Evolutionary conservation across 129 eudicot genomes (phyloP).

Genomic region (Solidago caesia): DNA sequence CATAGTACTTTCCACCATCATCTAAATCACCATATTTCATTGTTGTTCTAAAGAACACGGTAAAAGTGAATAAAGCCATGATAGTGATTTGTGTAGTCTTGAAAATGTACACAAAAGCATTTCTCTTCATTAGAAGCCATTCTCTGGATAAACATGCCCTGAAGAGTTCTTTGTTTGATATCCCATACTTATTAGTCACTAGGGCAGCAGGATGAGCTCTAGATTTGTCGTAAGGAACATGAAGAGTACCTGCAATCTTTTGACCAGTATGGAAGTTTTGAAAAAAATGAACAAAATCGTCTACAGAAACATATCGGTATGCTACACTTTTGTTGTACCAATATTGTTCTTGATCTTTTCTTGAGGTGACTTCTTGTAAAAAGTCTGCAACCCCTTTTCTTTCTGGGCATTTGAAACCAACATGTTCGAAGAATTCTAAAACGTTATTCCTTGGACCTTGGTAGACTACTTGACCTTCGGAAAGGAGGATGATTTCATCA

Average conservation of each 20-base stretch:
- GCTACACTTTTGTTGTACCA: conserved; percentile 65
- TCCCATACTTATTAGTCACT: conserved; percentile 74
- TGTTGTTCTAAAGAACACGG: conserved; percentile 72
- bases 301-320: conserved; percentile 58
- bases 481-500: conserved; percentile 72
- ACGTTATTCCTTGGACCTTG: conserved; percentile 78
- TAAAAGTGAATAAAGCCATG: conserved; percentile 70
- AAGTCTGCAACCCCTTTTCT: conserved; percentile 90
- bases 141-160: conserved; percentile 76
- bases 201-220: conserved; percentile 74
- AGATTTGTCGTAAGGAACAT: conserved; percentile 63
- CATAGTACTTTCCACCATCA: conserved; percentile 72
- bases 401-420: conserved; percentile 79
- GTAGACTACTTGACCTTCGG: conserved; percentile 77
- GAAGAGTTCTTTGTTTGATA: conserved; percentile 66
- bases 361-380: conserved; percentile 77
- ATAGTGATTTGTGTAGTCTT: conserved; percentile 80
- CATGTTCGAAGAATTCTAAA: conserved; percentile 64
- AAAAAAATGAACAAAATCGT: conserved; percentile 57
- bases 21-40: conserved; percentile 58
- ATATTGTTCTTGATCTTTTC: conserved; percentile 83
- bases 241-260: conserved; percentile 36
- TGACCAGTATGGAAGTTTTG: conserved; percentile 53
- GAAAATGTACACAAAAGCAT: conserved; percentile 71
- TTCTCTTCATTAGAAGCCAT: conserved; percentile 79